Evolutionary conservation across 2,329 filamentous ascomycete genomes (phyloP), one percentile per base, ranked within the genome.

Genomic region (Xylaria sp.): DNA sequence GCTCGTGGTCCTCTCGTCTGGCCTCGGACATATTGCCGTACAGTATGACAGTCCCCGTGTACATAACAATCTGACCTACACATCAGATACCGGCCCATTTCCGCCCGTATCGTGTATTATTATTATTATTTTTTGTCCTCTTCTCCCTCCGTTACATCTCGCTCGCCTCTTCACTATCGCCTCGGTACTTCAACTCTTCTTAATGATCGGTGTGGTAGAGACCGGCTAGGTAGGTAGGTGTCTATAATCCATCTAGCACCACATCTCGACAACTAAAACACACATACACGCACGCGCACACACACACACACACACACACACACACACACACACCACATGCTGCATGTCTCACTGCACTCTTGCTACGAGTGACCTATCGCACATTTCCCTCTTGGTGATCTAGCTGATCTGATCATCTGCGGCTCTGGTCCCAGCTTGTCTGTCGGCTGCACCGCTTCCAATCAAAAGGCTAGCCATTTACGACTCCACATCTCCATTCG

Each of bases 381-480:
- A 49, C 61, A 19, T 53, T 31, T 40, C 15, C 51, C 55, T 42
- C 51, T 28, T 59, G 42, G 51, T 43, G 33, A 9, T 51, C 56
- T 65, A 50, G 53, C 59, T 64, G 57, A 57, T 46, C 59, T 67
- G 66, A 64, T 67, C 72, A 60, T 73, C 70, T 72, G 70, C 70
- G 69, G 73, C 71, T 76, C 77, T 75, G 74, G 74, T 73, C 71
- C 71, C 74, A 76, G 76, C 78, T 76, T 78, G 74, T 75, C 77
- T 77, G 79, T 78, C 67, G 63, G 63, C 65, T 78, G 78, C 76
- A 75, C 77, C 74, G 73, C 71, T 75, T 75, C 72, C 71, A 78
- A 79, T 78, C 78, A 71, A 71, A 71, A 63, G 67, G 67, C 64
- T 66, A 68, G 71, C 72, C 76, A 77, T 74, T 64, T 70, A 70